Evolutionary conservation across 2,329 filamentous ascomycete genomes (phyloP), one percentile per base, ranked within the genome.

Genomic region (Aspergillus hortae): DNA sequence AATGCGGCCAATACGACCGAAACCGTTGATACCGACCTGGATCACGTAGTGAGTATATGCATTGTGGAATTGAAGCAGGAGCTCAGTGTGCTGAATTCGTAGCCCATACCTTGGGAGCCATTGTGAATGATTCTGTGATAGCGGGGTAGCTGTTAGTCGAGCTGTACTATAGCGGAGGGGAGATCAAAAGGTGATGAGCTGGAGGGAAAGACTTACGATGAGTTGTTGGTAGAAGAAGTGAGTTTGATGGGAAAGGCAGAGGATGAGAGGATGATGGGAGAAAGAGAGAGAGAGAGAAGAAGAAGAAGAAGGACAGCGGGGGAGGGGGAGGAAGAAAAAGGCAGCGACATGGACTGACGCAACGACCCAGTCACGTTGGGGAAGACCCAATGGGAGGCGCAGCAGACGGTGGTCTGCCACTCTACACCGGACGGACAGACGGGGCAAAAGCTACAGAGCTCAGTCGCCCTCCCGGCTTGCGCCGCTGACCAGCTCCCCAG

Each of bases 1-100:
- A 77, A 99, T 96, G 77, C 94, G 89, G 73, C 94, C 94, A 80
- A 99, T 99, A 80, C 94, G 92, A 82, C 94, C 94, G 84, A 99
- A 99, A 78, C 94, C 92, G 88, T 96, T 97, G 88, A 96, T 96
- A 77, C 91, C 91, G 75, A 95, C 90, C 86, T 95, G 46, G 14
- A 53, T 23, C 23, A 23, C 23, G 23, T 6, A 23, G 23, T 23
- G 23, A 23, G 23, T 23, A 23, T 23, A 6, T 23, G 23, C 23
- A 23, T 23, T 23, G 23, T 23, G 23, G 23, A 23, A 23, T 23
- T 23, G 23, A 5, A 23, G 23, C 23, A 23, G 23, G 23, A 23
- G 4, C 23, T 23, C 23, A 23, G 23, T 17, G 19, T 17, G 25
- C 43, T 10, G 15, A 11, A 14, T n/a, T 17, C 30, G 10, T 6